A percentile compares a stretch with the other conserved stretches of the same genome.
phyloP scores from a whole-genome alignment of 768 basidiomycete species.

The Pleurotus djamor region DNA sequence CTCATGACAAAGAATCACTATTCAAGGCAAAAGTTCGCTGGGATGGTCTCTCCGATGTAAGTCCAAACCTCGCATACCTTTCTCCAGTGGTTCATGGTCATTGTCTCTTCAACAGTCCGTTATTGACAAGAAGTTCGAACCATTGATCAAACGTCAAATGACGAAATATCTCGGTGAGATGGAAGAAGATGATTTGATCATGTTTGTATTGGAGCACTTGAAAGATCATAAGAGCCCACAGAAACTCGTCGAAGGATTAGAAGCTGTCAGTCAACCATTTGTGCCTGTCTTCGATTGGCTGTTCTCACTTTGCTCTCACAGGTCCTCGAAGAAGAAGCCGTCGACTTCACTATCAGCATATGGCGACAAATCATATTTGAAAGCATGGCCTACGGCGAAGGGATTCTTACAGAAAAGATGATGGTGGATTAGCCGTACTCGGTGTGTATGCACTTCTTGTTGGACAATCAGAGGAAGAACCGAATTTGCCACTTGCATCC shows the following conservation, averaged over 20 bases:
- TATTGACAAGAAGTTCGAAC: constrained; percentile 85
- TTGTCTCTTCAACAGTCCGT: constrained; percentile 46
- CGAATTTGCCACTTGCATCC: constrained; percentile 24
- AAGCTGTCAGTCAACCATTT: constrained; percentile 65
- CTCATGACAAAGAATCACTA: constrained; percentile 72
- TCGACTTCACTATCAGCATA: constrained; percentile 69
- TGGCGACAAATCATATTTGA: constrained; percentile 96
- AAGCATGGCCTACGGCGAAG: constrained; percentile 90
- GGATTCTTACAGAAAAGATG: constrained; percentile 83
- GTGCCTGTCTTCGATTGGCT: neutral
- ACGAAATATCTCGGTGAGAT: constrained; percentile 87
- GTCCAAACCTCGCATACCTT: constrained; percentile 20
- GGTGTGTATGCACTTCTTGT: neutral
- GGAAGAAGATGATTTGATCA: constrained; percentile 91
- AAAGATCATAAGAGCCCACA: constrained; percentile 86
- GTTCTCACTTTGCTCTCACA: constrained; percentile 24
- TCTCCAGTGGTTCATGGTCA: constrained; percentile 7
- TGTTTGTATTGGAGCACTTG: constrained; percentile 91
- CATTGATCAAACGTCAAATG: constrained; percentile 81
- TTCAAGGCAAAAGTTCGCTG: constrained; percentile 88
- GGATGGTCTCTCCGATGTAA: constrained; percentile 87
- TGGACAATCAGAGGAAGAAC: constrained; percentile 17
- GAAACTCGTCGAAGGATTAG: constrained; percentile 86
- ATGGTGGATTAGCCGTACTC: constrained; percentile 58
- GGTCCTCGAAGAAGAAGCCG: constrained; percentile 93